Conservation (phyloP, 192 early-diverging fungal species). For the Mortierella hygrophila region DNA sequence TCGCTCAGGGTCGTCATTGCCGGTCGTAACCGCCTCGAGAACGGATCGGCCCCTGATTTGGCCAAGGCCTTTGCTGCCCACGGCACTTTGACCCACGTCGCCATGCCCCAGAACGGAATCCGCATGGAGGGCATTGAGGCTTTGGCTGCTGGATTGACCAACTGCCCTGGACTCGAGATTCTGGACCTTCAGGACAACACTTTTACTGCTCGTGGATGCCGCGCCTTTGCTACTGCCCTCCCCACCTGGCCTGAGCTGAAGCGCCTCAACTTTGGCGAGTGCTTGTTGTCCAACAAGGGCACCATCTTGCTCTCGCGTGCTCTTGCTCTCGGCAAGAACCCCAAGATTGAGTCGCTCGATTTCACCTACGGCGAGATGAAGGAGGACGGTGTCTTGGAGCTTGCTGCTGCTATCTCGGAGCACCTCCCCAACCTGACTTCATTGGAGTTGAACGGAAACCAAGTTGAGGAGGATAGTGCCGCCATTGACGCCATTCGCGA, state of each 20-base stretch:
- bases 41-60: conserved; percentile 79
- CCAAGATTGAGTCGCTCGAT: conserved; percentile 72
- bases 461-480: conserved; percentile 84
- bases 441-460: conserved; percentile 94
- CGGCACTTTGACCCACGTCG: conserved; percentile 81
- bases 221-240: conserved; percentile 83
- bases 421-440: conserved; percentile 72
- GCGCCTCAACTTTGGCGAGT: conserved; percentile 90
- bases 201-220: conserved; percentile 85
- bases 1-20: conserved; percentile 86
- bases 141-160: conserved; percentile 74
- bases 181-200: conserved; percentile 98
- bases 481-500: conserved; percentile 81
- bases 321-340: conserved; percentile 68
- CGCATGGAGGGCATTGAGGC: conserved; percentile 92
- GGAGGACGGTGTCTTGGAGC: conserved; percentile 71
- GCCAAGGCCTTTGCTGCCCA: conserved; percentile 87
- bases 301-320: conserved; percentile 74
- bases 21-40: conserved; percentile 95
- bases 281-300: conserved; percentile 84
- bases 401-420: conserved; percentile 75
- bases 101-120: conserved; percentile 98
- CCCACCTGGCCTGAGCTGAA: conserved; percentile 83
- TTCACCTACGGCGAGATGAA: conserved; percentile 95
- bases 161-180: conserved; percentile 75